phyloP scores from a whole-genome alignment of 495 filamentous ascomycete species.

The Penicillium pulvis region DNA sequence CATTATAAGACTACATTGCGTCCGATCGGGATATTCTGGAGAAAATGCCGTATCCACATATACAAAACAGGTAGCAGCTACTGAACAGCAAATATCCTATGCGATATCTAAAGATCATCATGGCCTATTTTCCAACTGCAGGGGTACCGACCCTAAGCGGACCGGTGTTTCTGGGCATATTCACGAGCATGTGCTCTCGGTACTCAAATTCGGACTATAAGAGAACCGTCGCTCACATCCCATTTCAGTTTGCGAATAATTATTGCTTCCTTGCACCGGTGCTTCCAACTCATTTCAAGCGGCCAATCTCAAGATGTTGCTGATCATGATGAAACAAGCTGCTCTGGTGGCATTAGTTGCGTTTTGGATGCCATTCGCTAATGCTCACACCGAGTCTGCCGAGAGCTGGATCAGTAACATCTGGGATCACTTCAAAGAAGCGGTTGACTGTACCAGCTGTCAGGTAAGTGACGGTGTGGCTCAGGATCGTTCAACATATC shows the following conservation, averaged over 20 bases:
- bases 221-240: not conserved
- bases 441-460: conserved; percentile 24
- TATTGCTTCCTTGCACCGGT: no score
- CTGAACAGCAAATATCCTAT: not conserved
- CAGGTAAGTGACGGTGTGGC: conserved; percentile 16
- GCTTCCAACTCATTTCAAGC: no score
- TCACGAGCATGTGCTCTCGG: not conserved
- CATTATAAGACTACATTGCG: not conserved
- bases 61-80: not conserved
- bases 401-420: conserved; percentile 19
- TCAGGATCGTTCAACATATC: no score
- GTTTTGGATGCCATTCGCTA: conserved; percentile 5
- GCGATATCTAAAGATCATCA: not conserved
- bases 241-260: not conserved
- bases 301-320: not conserved
- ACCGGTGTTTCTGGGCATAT: not conserved
- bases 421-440: conserved; percentile 28
- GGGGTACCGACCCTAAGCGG: conserved; percentile 13
- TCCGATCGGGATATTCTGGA: not conserved
- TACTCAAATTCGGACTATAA: not conserved
- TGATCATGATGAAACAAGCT: conserved; percentile 12
- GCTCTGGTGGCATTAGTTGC: conserved; percentile 9
- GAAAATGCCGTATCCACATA: no score
- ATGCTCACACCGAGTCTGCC: conserved; percentile 8
- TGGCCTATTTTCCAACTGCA: not conserved